Conservation (phyloP, 225 moss, liverwort and hornwort genomes). For the Ulota crispa region DNA sequence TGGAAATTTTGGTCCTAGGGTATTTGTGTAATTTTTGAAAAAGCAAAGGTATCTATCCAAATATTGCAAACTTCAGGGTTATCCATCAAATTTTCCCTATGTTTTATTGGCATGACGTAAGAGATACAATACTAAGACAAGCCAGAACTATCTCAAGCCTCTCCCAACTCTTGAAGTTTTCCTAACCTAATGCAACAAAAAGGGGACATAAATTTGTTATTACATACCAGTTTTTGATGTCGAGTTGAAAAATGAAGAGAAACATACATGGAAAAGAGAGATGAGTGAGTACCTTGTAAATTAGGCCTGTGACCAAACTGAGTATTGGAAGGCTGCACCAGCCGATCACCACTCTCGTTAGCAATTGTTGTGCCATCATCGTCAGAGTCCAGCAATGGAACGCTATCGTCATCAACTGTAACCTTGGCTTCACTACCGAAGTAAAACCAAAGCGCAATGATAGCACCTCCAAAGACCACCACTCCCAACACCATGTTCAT, state of each 20-base stretch:
- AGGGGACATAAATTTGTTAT: neutral
- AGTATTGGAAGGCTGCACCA: conserved; percentile 52
- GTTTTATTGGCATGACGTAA: too few species aligned
- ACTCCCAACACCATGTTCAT: conserved; percentile 58
- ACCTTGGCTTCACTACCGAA: conserved; percentile 2
- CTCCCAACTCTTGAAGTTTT: neutral
- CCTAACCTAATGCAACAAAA: neutral
- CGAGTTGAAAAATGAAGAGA: neutral
- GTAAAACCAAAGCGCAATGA: conserved; percentile 61
- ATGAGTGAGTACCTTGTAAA: conserved; percentile 27
- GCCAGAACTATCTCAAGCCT: neutral
- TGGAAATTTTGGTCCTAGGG: too few species aligned
- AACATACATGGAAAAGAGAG: neutral
- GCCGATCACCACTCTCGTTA: conserved; percentile 43
- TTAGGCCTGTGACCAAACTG: conserved; percentile 51
- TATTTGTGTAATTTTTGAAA: too few species aligned
- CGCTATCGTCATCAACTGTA: conserved; percentile 2
- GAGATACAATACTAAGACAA: neutral
- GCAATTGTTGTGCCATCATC: conserved; percentile 35
- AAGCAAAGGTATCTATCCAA: too few species aligned
- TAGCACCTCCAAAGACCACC: conserved; percentile 73
- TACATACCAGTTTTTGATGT: neutral
- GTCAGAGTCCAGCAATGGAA: conserved; percentile 35
- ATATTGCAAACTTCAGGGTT: too few species aligned
- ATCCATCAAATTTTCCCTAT: too few species aligned